Conservation (phyloP, 2,329 filamentous ascomycete genomes). For the Leptographium lundbergii region DNA sequence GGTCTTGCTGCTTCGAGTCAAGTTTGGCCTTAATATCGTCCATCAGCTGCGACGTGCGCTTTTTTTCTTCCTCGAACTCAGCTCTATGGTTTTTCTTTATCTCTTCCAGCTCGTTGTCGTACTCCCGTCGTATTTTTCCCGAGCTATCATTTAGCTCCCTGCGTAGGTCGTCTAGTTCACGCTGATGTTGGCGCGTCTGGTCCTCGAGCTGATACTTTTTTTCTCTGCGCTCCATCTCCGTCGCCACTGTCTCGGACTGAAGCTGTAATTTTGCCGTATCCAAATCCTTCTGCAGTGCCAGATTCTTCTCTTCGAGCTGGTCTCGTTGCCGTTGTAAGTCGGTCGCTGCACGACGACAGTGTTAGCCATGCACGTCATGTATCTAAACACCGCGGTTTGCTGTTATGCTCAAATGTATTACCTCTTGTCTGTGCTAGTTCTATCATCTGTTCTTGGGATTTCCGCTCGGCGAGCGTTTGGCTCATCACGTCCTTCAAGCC, state of each 20-base stretch:
- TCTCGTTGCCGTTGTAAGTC: slow-evolving; percentile 36
- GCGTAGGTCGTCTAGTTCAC: slow-evolving; percentile 42
- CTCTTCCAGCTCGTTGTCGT: slow-evolving; percentile 56
- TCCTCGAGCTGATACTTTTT: slow-evolving; percentile 43
- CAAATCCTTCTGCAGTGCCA: slow-evolving; percentile 51
- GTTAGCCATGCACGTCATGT: slow-evolving; percentile 7
- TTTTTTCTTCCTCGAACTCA: slow-evolving; percentile 54
- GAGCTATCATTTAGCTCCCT: slow-evolving; percentile 39
- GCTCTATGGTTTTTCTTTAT: slow-evolving; percentile 49
- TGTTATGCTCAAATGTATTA: slow-evolving; percentile 26
- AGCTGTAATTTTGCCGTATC: slow-evolving; percentile 33
- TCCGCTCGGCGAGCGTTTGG: slow-evolving; percentile 53
- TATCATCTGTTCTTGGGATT: slow-evolving; percentile 60
- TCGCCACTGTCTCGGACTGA: slow-evolving; percentile 25
- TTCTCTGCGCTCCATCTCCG: slow-evolving; percentile 30
- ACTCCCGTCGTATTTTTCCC: slow-evolving; percentile 44
- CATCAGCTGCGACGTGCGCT: slow-evolving; percentile 45
- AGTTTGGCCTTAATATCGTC: slow-evolving; percentile 47
- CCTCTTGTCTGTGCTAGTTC: slow-evolving; percentile 63
- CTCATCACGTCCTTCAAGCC: slow-evolving; percentile 62
- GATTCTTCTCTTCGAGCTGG: slow-evolving; percentile 32
- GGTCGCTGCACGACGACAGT: slow-evolving; percentile 23
- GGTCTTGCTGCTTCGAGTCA: slow-evolving; percentile 37
- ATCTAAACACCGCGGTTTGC: background rate
- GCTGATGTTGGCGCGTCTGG: slow-evolving; percentile 36